Base-by-base conservation (phyloP, 768 basidiomycete genomes). In the Neoboletus subvelutipes region DNA sequence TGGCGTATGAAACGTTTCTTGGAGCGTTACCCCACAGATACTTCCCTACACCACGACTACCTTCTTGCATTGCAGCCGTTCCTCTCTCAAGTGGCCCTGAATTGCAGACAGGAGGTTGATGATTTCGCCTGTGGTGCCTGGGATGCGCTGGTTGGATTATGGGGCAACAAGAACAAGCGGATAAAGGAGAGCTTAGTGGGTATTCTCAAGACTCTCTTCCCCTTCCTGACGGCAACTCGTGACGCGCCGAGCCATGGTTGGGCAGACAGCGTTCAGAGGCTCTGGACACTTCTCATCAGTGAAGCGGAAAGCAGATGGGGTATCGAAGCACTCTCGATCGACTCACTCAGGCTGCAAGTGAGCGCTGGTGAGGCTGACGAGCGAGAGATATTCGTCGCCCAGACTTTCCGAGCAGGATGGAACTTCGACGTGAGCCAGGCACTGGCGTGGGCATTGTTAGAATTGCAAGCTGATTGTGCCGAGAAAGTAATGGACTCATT, bases 121-220 rank as follows among this genome's bases (percentile, higher is more conserved):
- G 70, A 70, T 18, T 87, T 92, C 60, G 88, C 90, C 0, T 72
- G 75, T 5, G 72, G 73, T 29, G 75, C 86, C 2, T 92, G 94
- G 85, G 73, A 83, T 45, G 70, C 71, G 3, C 65, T 98, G 6
- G 77, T 94, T 3, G 73, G 73, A 2, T 72, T 96, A 26, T 97
- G 93, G 93, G 78, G 79, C 2, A 88, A 88, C 18, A 93, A 92
- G 73, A 87, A 85, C 69, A 85, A 82, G 56, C 70, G 77, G 9
- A 75, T 89, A 62, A 94, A 94, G 68, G 94, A 95, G 69, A 81
- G 84, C 43, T 75, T 98, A 18, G 76, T 94, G 29, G 79, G 86
- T n/a, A 78, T 91, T 24, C 72, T 97, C 20, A 82, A 83, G 18
- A 76, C 79, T 15, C 76, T 97, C 4, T 81, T 95, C 42, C 90